Evolutionary conservation across 2,329 filamentous ascomycete genomes (phyloP).

Genomic region (Ophiobolus disseminans): DNA sequence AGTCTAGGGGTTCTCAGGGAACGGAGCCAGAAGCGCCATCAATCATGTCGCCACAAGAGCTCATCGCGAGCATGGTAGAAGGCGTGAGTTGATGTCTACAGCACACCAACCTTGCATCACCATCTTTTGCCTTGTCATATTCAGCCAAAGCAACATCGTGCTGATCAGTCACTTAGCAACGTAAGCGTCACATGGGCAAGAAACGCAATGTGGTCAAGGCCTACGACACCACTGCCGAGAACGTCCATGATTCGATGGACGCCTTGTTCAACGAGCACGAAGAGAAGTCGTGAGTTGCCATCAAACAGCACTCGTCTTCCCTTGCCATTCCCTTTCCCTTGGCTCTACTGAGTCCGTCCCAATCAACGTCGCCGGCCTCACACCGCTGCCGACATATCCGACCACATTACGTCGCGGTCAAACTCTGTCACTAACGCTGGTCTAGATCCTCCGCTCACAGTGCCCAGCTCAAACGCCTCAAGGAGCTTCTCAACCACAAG

Average conservation of each 20-base stretch:
- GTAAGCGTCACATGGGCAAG: constrained; percentile 29
- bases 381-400: background rate
- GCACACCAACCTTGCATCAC: background rate
- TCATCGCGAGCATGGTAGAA: constrained; percentile 30
- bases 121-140: background rate
- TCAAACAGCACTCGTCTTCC: background rate
- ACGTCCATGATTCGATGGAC: constrained; percentile 25
- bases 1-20: constrained; percentile 9
- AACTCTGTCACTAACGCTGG: constrained; percentile 1
- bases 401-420: background rate
- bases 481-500: constrained; percentile 31
- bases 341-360: background rate
- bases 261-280: constrained; percentile 35
- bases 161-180: constrained; percentile 28
- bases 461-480: constrained; percentile 33
- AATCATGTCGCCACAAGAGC: constrained; percentile 14
- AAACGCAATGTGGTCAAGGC: constrained; percentile 27
- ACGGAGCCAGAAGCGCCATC: constrained; percentile 6
- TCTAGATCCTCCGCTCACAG: constrained; percentile 28
- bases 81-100: constrained; percentile 25
- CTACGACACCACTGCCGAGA: constrained; percentile 20
- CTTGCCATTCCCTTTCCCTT: background rate
- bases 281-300: constrained; percentile 33
- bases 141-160: background rate
- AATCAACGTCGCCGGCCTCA: background rate